Conservation (phyloP, 176 grass and related monocot species). For the Oryza rufipogon region DNA sequence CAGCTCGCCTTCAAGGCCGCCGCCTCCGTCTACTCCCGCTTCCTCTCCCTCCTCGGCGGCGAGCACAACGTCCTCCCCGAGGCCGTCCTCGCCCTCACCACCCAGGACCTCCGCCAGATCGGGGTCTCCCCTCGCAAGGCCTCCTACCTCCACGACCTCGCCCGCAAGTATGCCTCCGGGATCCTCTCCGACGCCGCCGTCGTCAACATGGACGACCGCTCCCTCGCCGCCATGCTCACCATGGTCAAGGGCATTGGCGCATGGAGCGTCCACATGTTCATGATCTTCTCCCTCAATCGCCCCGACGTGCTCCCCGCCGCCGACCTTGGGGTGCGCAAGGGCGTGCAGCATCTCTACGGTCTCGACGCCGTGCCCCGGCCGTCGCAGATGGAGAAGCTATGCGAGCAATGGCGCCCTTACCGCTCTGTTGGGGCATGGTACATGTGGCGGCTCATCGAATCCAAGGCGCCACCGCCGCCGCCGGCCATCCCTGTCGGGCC, state of each 20-base stretch:
- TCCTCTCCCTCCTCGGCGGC: slow-evolving; percentile 75
- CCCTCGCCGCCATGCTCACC: slow-evolving; percentile 91
- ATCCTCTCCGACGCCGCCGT: slow-evolving; percentile 82
- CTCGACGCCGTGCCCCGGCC: slow-evolving; percentile 78
- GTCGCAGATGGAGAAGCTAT: slow-evolving; percentile 89
- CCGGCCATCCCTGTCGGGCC: not conserved
- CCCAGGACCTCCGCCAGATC: slow-evolving; percentile 92
- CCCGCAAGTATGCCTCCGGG: slow-evolving; percentile 74
- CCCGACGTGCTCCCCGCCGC: slow-evolving; percentile 90
- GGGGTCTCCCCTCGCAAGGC: slow-evolving; percentile 91
- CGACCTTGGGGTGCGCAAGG: slow-evolving; percentile 87
- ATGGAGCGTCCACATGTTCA: slow-evolving; percentile 99
- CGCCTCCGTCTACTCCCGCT: slow-evolving; percentile 81
- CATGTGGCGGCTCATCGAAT: slow-evolving; percentile 93
- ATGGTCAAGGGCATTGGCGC: slow-evolving; percentile 97
- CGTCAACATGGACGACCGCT: slow-evolving; percentile 88
- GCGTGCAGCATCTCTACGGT: slow-evolving; percentile 84
- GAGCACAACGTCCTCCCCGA: slow-evolving; percentile 75
- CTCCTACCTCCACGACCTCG: slow-evolving; percentile 89
- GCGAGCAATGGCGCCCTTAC: slow-evolving; percentile 85
- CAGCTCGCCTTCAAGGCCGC: slow-evolving; percentile 95
- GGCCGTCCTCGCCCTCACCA: slow-evolving; percentile 77
- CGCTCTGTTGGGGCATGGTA: slow-evolving; percentile 92
- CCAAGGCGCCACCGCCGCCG: slow-evolving; percentile 48
- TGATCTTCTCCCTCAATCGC: slow-evolving; percentile 93